Percentiles rank a stretch among this genome's conserved stretches.
phyloP scores from a whole-genome alignment of 257 asterid genomes.

The Rehmannia glutinosa region DNA sequence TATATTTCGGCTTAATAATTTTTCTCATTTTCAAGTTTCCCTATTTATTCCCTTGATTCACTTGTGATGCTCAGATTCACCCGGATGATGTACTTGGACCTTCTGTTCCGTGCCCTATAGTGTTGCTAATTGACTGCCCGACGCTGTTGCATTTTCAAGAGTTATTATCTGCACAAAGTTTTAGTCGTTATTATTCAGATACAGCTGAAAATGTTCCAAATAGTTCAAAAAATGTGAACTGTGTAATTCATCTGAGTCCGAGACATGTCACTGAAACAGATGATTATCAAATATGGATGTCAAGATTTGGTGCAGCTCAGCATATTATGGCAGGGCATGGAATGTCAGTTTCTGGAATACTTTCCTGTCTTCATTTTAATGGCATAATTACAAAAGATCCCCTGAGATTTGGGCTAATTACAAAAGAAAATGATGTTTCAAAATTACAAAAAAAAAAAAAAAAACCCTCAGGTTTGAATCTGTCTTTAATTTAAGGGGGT shows the following conservation, averaged over 20 bases:
- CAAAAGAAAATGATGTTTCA: no score
- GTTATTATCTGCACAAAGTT: conserved; percentile 36
- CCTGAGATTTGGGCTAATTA: no score
- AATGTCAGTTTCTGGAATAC: conserved; percentile 58
- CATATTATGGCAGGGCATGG: conserved; percentile 87
- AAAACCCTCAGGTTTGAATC: no score
- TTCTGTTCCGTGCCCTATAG: conserved; percentile 68
- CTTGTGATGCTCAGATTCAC: conserved; percentile 44
- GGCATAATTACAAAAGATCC: no score
- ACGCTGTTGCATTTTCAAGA: conserved; percentile 49
- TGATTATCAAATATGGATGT: conserved; percentile 66
- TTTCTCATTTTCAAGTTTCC: not conserved
- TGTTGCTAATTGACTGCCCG: conserved; percentile 70
- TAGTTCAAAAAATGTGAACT: conserved; percentile 49
- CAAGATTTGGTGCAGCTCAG: conserved; percentile 60
- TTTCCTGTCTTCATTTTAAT: no score
- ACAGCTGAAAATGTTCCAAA: conserved; percentile 25
- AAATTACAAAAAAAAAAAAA: no score
- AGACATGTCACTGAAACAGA: conserved; percentile 35
- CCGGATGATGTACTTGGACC: conserved; percentile 68
- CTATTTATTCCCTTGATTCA: not conserved
- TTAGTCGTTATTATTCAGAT: conserved; percentile 40
- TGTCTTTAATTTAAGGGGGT: no score
- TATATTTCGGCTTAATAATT: not conserved
- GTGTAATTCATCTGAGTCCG: conserved; percentile 66